Conservation (phyloP, 768 basidiomycete genomes). For the Pisolithus albus region DNA sequence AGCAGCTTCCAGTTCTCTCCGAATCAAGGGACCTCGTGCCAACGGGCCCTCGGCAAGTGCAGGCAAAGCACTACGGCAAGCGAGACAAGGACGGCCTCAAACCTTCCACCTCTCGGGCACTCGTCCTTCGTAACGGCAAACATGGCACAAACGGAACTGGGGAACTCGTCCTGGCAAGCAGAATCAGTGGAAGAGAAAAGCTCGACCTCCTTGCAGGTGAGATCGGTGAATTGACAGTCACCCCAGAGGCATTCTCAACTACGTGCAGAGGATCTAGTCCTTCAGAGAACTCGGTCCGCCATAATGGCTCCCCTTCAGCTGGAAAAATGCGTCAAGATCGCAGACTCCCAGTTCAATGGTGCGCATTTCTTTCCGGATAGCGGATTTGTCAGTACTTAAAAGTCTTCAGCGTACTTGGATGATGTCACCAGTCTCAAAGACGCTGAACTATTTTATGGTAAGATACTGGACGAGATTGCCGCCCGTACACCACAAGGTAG, state of each 20-base stretch:
- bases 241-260: background rate
- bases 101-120: constrained; percentile 65
- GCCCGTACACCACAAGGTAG: constrained; percentile 36
- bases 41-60: constrained; percentile 49
- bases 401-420: constrained; percentile 52
- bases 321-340: constrained; percentile 56
- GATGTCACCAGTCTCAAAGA: constrained; percentile 65
- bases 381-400: constrained; percentile 5
- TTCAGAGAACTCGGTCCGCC: constrained; percentile 47
- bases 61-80: constrained; percentile 28
- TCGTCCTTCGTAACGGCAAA: constrained; percentile 70
- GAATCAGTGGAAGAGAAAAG: constrained; percentile 71
- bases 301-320: constrained; percentile 60
- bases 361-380: constrained; percentile 13
- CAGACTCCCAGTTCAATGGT: constrained; percentile 71
- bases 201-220: constrained; percentile 71
- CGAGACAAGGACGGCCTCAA: constrained; percentile 45
- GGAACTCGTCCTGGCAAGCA: constrained; percentile 51
- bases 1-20: constrained; percentile 6
- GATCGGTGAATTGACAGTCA: constrained; percentile 5
- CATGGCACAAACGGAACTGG: constrained; percentile 66
- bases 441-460: constrained; percentile 50
- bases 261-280: constrained; percentile 56
- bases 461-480: constrained; percentile 50
- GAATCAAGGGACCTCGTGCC: constrained; percentile 42